Evolutionary conservation across 805 yeast genomes (phyloP).

Genomic region (Candida insectorum): DNA sequence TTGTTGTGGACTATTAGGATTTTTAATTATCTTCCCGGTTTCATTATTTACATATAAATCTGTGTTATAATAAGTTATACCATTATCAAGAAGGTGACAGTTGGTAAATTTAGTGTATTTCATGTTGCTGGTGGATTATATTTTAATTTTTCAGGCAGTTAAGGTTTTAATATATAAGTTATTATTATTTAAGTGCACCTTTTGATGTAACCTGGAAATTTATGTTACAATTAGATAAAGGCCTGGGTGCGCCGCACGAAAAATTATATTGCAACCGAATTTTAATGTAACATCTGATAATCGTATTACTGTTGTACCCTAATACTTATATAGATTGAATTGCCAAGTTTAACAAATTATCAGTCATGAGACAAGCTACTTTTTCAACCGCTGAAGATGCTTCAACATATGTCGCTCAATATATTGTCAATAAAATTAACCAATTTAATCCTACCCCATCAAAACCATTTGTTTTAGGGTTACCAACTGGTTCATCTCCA

Average conservation of each 20-base stretch:
- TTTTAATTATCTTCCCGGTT: conserved; percentile 36
- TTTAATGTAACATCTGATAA: too few species aligned
- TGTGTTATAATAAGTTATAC: conserved; percentile 25
- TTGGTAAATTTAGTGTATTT: conserved; percentile 32
- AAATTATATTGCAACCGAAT: too few species aligned
- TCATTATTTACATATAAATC: conserved; percentile 44
- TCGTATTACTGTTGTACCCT: too few species aligned
- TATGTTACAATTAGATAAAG: neutral
- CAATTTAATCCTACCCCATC: conserved; percentile 41
- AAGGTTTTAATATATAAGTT: too few species aligned
- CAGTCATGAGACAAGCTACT: conserved; percentile 29
- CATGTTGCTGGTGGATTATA: neutral
- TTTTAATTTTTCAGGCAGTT: too few species aligned
- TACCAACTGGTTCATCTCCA: conserved; percentile 63
- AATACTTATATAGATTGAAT: too few species aligned
- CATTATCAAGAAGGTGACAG: conserved; percentile 42
- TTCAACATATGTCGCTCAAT: conserved; percentile 41
- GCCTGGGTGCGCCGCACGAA: too few species aligned
- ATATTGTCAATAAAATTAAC: conserved; percentile 43
- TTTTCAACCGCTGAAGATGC: conserved; percentile 40
- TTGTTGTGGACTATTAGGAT: conserved; percentile 6
- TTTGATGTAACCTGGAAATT: neutral
- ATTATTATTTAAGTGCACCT: too few species aligned
- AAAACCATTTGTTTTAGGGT: conserved; percentile 52
- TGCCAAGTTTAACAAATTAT: too few species aligned